These are phyloP conservation scores for Hericium coralloides DNA, from an alignment of 768 basidiomycete genomes.

Conservation along the genomic window DNA sequence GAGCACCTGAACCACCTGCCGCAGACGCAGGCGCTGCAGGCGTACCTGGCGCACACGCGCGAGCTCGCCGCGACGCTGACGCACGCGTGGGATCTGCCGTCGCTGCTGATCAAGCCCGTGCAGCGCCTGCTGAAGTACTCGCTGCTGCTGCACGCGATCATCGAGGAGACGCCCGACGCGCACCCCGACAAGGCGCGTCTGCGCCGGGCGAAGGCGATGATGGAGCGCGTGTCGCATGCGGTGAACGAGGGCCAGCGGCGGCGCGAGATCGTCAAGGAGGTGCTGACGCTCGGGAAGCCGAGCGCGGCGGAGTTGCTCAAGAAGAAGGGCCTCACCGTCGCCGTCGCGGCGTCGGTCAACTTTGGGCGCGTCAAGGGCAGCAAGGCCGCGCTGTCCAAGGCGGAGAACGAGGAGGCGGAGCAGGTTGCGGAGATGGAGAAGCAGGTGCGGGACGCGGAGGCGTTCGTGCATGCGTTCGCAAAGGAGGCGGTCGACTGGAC, in stretches of 20 bases:
- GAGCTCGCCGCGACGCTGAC: constrained; percentile 61
- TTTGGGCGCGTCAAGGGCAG: constrained; percentile 51
- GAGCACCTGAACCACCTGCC: constrained; percentile 49
- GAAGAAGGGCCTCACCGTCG: constrained; percentile 32
- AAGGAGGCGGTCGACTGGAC: constrained; percentile 11
- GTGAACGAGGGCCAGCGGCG: constrained; percentile 75
- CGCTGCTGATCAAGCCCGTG: constrained; percentile 94
- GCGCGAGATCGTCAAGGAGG: constrained; percentile 72
- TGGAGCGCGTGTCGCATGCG: constrained; percentile 66
- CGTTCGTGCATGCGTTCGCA: constrained; percentile 8
- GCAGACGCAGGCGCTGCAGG: constrained; percentile 47
- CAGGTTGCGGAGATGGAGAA: constrained; percentile 8
- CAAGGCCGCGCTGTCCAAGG: constrained; percentile 35
- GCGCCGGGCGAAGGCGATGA: constrained; percentile 39
- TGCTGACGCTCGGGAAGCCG: constrained; percentile 31
- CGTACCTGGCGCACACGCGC: constrained; percentile 61
- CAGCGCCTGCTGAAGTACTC: constrained; percentile 94
- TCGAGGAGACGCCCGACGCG: constrained; percentile 60
- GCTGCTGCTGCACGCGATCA: constrained; percentile 69
- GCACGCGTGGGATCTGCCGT: constrained; percentile 88
- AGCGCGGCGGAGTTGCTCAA: constrained; percentile 15
- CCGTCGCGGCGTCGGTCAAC: constrained; percentile 35
- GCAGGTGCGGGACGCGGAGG: constrained; percentile 2
- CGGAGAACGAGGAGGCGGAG: constrained; percentile 12
- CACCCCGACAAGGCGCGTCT: constrained; percentile 61